Evolutionary conservation across 805 yeast genomes (phyloP), one percentile per base, ranked within the genome.

Genomic region (Saccharomycopsis olivae): DNA sequence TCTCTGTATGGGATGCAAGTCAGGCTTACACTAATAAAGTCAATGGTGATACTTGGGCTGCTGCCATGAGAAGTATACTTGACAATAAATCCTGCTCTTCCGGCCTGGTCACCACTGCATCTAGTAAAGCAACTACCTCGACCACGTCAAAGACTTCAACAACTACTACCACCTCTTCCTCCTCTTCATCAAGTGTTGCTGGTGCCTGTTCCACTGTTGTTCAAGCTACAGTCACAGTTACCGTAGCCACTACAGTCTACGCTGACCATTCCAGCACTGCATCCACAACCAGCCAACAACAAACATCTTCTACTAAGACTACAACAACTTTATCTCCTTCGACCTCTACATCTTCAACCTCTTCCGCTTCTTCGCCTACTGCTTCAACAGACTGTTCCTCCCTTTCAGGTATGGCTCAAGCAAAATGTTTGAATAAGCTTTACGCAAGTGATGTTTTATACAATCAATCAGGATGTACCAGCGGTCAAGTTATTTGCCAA

Each of bases 1-100:
- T 88, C 53, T 74, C 80, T 69, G 62, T 87, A 46, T 88, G 97
- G 96, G 95, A 86, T 59, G 95, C 94, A 11, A 76, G 87, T 31
- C 81, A 79, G 52, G 88, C 77, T 32, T 71, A 67, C 50, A 51
- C 29, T 8, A 44, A 44, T 27, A n/a, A 15, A 14, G 35, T 33
- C 11, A 55, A 51, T 27, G 45, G 44, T 19, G 38, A 21, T 5
- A 43, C 35, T 24, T 46, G 29, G 34, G 47, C 43, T 21, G 29
- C 30, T 13, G 31, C 29, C 13, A 14, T 41, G 17, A 45, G 34
- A 34, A 36, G 23, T 11, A 29, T 38, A 18, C 38, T 45, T 46
- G 56, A 53, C 51, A 35, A 67, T 57, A 41, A 48, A 25, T 43
- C 10, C n/a, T 39, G 43, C 29, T n/a, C 25, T 8, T 36, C 24